These are phyloP conservation scores for Mycena albidolilacea DNA, from an alignment of 768 basidiomycete genomes.

Conservation along the genomic window DNA sequence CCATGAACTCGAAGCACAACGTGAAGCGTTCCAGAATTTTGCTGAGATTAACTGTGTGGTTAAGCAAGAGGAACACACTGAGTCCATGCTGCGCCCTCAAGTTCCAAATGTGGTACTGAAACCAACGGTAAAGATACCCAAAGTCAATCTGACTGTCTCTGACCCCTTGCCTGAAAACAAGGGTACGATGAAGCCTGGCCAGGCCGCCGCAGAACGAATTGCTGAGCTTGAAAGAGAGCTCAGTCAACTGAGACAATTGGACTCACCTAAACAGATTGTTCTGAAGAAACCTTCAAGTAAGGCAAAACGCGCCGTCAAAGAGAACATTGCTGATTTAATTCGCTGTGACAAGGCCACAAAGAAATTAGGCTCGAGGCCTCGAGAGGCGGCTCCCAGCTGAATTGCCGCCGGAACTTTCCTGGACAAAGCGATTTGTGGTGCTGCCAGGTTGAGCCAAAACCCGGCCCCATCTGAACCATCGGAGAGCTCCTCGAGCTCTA, in stretches of 20 bases:
- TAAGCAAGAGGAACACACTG: neutral
- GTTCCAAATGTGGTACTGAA: neutral
- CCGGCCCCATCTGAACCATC: neutral
- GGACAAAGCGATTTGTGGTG: neutral
- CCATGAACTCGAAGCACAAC: neutral
- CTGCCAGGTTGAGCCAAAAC: neutral
- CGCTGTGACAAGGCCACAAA: neutral
- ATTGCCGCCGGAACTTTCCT: neutral
- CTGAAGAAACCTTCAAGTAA: conserved; percentile 1
- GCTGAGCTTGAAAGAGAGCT: conserved; percentile 5
- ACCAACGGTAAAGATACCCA: neutral
- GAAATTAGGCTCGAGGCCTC: neutral
- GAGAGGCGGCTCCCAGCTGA: neutral
- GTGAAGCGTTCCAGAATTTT: conserved; percentile 5
- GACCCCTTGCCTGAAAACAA: neutral
- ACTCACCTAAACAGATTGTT: neutral
- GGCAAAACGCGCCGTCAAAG: neutral
- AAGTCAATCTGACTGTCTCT: neutral
- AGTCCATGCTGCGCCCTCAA: neutral
- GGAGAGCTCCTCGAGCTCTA: neutral
- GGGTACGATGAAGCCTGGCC: neutral
- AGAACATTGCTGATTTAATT: conserved; percentile 4
- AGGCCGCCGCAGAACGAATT: neutral
- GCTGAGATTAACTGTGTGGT: conserved; percentile 5
- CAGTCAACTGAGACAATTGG: conserved; percentile 5